These are phyloP conservation scores for Suillus cothurnatus DNA, from an alignment of 768 basidiomycete species.

Conservation along the genomic window DNA sequence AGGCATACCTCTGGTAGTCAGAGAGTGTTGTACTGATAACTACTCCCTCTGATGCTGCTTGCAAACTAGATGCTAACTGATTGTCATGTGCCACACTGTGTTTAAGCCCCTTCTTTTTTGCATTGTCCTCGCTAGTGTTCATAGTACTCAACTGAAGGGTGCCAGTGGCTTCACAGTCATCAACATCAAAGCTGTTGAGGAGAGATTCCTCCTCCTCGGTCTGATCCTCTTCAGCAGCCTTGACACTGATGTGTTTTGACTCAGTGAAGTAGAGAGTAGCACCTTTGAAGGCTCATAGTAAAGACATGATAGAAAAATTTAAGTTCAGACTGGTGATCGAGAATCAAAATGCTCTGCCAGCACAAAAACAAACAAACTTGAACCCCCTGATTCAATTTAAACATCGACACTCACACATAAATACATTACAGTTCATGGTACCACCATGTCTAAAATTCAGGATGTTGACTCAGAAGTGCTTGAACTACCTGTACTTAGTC, in stretches of 20 bases:
- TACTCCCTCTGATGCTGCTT: slow-evolving; percentile 28
- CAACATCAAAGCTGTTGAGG: slow-evolving; percentile 11
- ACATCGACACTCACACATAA: background rate
- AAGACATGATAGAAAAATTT: background rate
- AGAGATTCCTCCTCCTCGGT: slow-evolving; percentile 7
- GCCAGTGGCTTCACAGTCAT: background rate
- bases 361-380: background rate
- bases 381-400: slow-evolving; percentile 3
- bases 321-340: background rate
- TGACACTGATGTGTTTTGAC: slow-evolving; percentile 2
- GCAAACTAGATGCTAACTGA: slow-evolving; percentile 10
- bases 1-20: slow-evolving; percentile 32
- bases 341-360: background rate
- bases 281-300: background rate
- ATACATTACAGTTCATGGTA: background rate
- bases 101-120: background rate
- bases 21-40: slow-evolving; percentile 31
- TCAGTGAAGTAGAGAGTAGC: background rate
- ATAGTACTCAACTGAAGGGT: background rate
- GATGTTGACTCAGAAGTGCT: background rate
- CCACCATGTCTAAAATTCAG: background rate
- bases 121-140: background rate
- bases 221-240: slow-evolving; percentile 8
- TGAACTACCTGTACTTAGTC: slow-evolving; percentile 1
- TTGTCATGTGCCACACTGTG: background rate